Evolutionary conservation across 495 filamentous ascomycete species (phyloP).

Genomic region (Cercophora samala): DNA sequence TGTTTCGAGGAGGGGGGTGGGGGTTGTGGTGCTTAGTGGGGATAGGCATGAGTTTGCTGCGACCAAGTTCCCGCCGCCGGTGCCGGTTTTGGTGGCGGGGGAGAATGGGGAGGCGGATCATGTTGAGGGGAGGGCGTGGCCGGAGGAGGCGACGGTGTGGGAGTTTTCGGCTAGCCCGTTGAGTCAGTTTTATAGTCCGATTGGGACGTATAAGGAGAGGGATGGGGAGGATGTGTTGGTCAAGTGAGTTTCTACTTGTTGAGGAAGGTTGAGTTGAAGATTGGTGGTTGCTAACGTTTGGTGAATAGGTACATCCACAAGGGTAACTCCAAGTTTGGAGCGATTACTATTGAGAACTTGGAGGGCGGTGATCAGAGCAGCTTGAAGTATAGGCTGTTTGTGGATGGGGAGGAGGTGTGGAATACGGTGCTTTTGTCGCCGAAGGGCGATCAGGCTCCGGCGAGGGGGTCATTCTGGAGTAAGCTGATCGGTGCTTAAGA

Average conservation of each 20-base stretch:
- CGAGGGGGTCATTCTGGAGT: conserved; percentile 39
- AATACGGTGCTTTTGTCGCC: conserved; percentile 59
- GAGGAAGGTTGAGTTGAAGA: background rate
- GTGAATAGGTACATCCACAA: conserved; percentile 66
- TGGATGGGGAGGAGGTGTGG: conserved; percentile 79
- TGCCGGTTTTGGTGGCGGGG: background rate
- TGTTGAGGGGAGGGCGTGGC: conserved; percentile 48
- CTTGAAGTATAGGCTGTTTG: conserved; percentile 75
- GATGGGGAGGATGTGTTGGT: conserved; percentile 75
- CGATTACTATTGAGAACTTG: conserved; percentile 72
- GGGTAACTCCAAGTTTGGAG: conserved; percentile 88
- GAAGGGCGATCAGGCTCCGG: conserved; percentile 14
- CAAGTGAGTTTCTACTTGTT: conserved; percentile 53
- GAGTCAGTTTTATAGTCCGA: conserved; percentile 87
- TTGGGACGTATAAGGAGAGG: conserved; percentile 74
- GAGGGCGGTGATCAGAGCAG: conserved; percentile 58
- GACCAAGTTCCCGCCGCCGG: conserved; percentile 77
- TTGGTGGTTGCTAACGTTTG: conserved; percentile 14
- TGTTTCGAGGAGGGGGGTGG: conserved; percentile 63
- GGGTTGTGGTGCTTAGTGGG: conserved; percentile 81
- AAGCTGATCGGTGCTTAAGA: conserved; percentile 29
- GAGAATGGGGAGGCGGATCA: background rate
- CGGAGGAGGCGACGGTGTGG: conserved; percentile 60
- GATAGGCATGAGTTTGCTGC: conserved; percentile 95
- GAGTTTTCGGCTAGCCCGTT: conserved; percentile 89